Percentiles rank a stretch among this genome's conserved stretches.
phyloP scores from a whole-genome alignment of 768 basidiomycete genomes.

The Saitozyma podzolica region DNA sequence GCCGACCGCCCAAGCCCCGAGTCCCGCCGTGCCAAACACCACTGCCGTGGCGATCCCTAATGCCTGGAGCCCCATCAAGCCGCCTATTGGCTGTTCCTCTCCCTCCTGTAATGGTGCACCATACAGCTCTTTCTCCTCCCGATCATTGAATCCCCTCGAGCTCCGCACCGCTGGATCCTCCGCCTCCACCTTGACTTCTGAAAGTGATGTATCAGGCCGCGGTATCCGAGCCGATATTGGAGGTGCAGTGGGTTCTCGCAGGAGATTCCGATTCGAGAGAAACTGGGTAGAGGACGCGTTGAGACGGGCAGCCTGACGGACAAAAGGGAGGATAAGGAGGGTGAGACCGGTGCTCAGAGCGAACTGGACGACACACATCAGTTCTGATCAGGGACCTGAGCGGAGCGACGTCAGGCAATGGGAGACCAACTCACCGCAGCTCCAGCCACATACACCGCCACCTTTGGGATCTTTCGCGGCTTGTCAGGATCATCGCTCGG shows the following conservation, averaged over 20 bases:
- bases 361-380: slow-evolving; percentile 20
- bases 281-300: slow-evolving; percentile 16
- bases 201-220: neutral
- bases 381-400: no score
- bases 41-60: slow-evolving; percentile 41
- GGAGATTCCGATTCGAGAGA: slow-evolving; percentile 24
- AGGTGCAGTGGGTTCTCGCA: neutral
- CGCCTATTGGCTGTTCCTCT: slow-evolving; percentile 17
- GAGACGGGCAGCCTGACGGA: slow-evolving; percentile 28
- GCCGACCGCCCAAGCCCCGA: slow-evolving; percentile 29
- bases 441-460: slow-evolving; percentile 38
- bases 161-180: slow-evolving; percentile 1
- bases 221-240: neutral
- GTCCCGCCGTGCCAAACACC: slow-evolving; percentile 32
- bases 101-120: slow-evolving; percentile 8
- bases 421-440: slow-evolving; percentile 30
- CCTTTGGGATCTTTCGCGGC: slow-evolving; percentile 35
- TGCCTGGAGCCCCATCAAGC: slow-evolving; percentile 31
- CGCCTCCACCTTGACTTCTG: neutral
- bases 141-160: slow-evolving; percentile 24
- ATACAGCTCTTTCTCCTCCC: slow-evolving; percentile 25
- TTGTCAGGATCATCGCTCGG: slow-evolving; percentile 11
- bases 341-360: slow-evolving; percentile 36
- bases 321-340: slow-evolving; percentile 31
- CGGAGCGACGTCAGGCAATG: neutral